Conservation (phyloP, 1,284 basidiomycete species). For the Rhodotorula mucilaginosa region DNA sequence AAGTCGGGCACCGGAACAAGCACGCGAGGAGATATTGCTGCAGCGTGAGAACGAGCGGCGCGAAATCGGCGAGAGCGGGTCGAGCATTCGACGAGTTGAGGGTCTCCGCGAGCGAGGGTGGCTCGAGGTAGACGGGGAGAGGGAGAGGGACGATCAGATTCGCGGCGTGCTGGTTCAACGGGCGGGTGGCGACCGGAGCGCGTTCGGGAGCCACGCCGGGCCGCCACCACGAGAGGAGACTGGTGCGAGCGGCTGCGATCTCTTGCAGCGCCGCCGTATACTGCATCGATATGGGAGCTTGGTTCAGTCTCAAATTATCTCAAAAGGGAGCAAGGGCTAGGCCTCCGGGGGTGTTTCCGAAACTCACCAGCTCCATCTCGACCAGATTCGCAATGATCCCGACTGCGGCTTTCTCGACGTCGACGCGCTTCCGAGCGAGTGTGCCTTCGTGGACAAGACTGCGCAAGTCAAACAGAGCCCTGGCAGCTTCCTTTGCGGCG, state of each 20-base stretch:
- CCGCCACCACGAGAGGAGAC: slow-evolving; percentile 28
- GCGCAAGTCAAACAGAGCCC: slow-evolving; percentile 45
- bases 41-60: slow-evolving; percentile 28
- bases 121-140: slow-evolving; percentile 9
- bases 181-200: background rate
- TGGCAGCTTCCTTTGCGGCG: slow-evolving; percentile 3
- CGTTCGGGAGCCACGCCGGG: background rate
- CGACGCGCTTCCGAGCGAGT: slow-evolving; percentile 48
- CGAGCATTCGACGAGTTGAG: slow-evolving; percentile 2
- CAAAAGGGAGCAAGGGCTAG: too few species aligned
- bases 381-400: slow-evolving; percentile 65
- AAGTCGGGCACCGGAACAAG: slow-evolving; percentile 17
- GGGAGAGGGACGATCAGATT: slow-evolving; percentile 25
- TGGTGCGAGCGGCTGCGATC: slow-evolving; percentile 13
- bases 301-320: background rate
- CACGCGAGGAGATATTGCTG: slow-evolving; percentile 34
- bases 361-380: slow-evolving; percentile 53
- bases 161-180: background rate
- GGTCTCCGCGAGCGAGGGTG: slow-evolving; percentile 22
- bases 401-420: slow-evolving; percentile 67
- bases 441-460: slow-evolving; percentile 45
- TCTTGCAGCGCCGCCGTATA: slow-evolving; percentile 26
- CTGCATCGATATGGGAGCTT: background rate
- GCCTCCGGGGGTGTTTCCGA: background rate
- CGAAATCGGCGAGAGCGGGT: slow-evolving; percentile 17